Conservation (phyloP, 495 filamentous ascomycete species). For the Neurospora sp. region DNA sequence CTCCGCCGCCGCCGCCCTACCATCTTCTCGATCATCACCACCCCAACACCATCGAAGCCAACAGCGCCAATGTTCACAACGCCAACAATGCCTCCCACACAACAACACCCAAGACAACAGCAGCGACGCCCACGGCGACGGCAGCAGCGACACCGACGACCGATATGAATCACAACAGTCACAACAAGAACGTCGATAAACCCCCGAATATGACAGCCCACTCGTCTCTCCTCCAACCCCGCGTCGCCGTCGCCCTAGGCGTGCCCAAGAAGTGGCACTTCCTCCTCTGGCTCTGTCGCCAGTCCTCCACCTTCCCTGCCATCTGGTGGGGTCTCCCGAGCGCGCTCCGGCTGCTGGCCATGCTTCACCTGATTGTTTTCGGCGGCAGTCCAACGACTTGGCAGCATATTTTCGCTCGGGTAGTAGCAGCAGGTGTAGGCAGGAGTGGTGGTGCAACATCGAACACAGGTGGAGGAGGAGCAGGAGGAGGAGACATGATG, state of each 20-base stretch:
- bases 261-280: constrained; percentile 37
- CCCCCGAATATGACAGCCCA: constrained; percentile 42
- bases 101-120: constrained; percentile 5
- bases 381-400: constrained; percentile 3
- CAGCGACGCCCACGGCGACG: not conserved
- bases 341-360: constrained; percentile 34
- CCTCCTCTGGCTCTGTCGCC: constrained; percentile 34
- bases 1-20: not conserved
- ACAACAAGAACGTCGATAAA: not conserved
- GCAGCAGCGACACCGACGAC: not conserved
- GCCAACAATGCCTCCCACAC: not conserved
- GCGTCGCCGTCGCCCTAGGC: constrained; percentile 39
- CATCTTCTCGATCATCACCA: not conserved
- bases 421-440: constrained; percentile 27
- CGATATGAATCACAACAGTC: not conserved
- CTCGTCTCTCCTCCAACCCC: constrained; percentile 52
- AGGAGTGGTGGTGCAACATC: constrained; percentile 3
- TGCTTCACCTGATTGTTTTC: constrained; percentile 19
- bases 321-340: constrained; percentile 34
- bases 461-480: constrained; percentile 37
- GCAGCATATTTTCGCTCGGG: constrained; percentile 14
- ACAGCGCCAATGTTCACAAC: not conserved
- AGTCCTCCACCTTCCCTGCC: constrained; percentile 33
- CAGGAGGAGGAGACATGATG: constrained; percentile 30
- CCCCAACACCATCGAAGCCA: not conserved